Evolutionary conservation across 2,329 filamentous ascomycete genomes (phyloP).

Genomic region (Teratosphaeriaceae sp.): DNA sequence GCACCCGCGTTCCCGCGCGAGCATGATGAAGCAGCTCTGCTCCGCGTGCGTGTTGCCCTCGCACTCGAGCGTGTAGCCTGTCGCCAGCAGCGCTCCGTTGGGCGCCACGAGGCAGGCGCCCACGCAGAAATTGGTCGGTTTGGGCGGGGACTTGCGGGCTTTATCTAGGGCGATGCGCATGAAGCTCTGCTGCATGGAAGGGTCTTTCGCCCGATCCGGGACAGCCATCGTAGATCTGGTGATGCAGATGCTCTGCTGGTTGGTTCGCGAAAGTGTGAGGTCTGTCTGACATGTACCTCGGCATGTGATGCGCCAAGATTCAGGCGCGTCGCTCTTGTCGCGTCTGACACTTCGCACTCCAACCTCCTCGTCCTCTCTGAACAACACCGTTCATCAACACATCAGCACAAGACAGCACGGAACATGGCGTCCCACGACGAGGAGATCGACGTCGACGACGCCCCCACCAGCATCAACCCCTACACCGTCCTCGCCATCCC

Average conservation of each 20-base stretch:
- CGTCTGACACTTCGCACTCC: too few species aligned
- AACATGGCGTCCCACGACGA: too few species aligned
- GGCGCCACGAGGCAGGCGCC: conserved; percentile 65
- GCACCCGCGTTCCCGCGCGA: conserved; percentile 33
- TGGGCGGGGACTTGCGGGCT: conserved; percentile 73
- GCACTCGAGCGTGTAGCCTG: conserved; percentile 86
- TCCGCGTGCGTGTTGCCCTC: conserved; percentile 94
- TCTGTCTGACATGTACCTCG: conserved; percentile 3
- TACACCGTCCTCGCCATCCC: conserved; percentile 69
- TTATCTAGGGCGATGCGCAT: conserved; percentile 70
- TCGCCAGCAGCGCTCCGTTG: conserved; percentile 55
- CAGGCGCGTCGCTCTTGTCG: conserved; percentile 3
- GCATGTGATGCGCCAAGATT: conserved; percentile 2
- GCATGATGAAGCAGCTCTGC: conserved; percentile 81
- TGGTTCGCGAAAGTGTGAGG: conserved; percentile 33
- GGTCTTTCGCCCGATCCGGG: not conserved
- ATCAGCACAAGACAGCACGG: too few species aligned
- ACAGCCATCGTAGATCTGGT: too few species aligned
- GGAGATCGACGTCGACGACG: conserved; percentile 27
- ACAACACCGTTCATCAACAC: not conserved
- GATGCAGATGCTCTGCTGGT: too few species aligned
- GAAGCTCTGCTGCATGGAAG: conserved; percentile 30
- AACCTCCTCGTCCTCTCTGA: not conserved
- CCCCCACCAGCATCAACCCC: conserved; percentile 59
- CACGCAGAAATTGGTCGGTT: conserved; percentile 87